Base-by-base conservation (phyloP, 139 green algal genomes). In the Coelastrella sp. region DNA sequence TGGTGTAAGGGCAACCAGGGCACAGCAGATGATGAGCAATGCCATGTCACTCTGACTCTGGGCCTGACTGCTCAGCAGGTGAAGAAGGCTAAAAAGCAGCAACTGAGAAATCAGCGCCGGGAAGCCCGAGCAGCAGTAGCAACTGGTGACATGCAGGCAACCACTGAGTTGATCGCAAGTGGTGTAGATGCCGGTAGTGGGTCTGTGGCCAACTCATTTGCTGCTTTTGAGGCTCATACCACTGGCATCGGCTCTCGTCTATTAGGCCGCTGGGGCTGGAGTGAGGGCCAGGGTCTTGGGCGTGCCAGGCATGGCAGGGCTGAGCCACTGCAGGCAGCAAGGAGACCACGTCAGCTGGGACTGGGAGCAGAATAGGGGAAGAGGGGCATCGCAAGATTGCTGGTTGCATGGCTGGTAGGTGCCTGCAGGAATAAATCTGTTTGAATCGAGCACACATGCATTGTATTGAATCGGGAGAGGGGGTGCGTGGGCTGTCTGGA, bases 251-350 rank as follows among this genome's bases (percentile, higher is more conserved):
- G 93, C 0, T 93, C 87, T 6, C 68, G 90, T 84, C 59, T 95
- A 19, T 91, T 95, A 90, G 87, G 10, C 22, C 35, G 60, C 11
- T 94, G 93, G 93, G 93, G 91, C 20, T 94, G 93, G 93, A 6
- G 22, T 7, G 87, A 89, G 75, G 91, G 91, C 7, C 59, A 87
- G 27, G 91, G 91, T 0, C 60, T 94, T 57, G 91, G 91, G 9
- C 24, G 90, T 24, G 72, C 27, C 57, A 60, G 89, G 68, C 91
- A 94, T 87, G 93, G 93, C 19, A 65, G 84, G 56, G 58, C 90
- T 22, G 91, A 93, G 84, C 93, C 93, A 15, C 57, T 95, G 58
- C 74, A 80, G 22, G 70, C 91, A 7, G 27, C 58, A 17, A 14
- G 75, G 80, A 87, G 93, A 22, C 89, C 91, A 0, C 79, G 75